Base-by-base conservation (phyloP, 257 asterid species). In the Nyctanthes arbortristis region DNA sequence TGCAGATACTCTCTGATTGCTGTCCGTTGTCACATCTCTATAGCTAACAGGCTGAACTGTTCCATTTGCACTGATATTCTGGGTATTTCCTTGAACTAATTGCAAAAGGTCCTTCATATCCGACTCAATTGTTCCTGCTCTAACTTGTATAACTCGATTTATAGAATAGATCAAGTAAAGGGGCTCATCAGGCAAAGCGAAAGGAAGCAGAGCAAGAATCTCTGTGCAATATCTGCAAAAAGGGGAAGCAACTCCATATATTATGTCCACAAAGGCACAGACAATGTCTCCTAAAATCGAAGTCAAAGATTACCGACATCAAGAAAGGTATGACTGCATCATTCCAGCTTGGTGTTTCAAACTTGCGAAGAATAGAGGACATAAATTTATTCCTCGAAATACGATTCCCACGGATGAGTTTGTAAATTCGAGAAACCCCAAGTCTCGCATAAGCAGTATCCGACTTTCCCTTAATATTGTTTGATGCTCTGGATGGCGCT, bases 391-490 rank as follows among this genome's bases (percentile, higher is more conserved):
- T 91, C 70, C 99, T 87, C 69, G 96, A 89, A 77, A 75, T 75
- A 60, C 97, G 97, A 79, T 91, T 94, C 73, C 88, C 85, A 63
- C 99, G 99, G 78, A 94, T 91, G 78, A 91, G 96, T 79, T 91
- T 94, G 84, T 94, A 94, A 76, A 94, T 86, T 73, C 99, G 87
- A 67, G 99, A 91, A 73, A 91, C 97, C 77, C 97, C 99, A 72
- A 73, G 87, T 61, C 87, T 82, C 20, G 97, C 96, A 78, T 73
- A 36, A 28, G 80, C 73, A 69, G 73, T 54, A 28, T 89, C 96
- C 25, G 88, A 70, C 72, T 87, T 91, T 66, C 89, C 92, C 80
- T 75, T 83, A 29, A 36, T n/a, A 69, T 72, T 83, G 84, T 84
- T 76, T 54, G 81, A 65, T 31, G 69, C 67, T 75, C 85, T 93